Base-by-base conservation (phyloP, 352 stramenopile species). In the Sclerospora graminicola region DNA sequence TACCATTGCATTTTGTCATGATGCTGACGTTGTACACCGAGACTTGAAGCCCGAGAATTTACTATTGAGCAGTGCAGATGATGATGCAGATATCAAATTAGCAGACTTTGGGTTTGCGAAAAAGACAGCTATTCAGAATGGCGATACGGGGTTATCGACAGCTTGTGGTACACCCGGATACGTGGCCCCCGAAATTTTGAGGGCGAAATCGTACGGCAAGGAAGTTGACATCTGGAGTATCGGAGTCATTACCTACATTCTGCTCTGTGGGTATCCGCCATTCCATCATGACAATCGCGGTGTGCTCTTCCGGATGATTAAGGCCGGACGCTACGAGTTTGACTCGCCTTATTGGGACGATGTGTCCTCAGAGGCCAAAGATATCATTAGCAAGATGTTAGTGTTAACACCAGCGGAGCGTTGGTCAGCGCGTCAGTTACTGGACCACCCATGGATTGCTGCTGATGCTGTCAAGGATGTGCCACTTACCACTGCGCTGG, bases 11-110 rank as follows among this genome's bases (percentile, higher is more conserved):
- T 93, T 88, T 63, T 82, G 88, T 51, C 86, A 96, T 55, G 60
- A 76, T 33, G 69, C 66, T 16, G 68, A 87, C 38, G 75, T 98
- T 11, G 90, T 93, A 5, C 89, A 98, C 54, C 76, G 90, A 14
- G 95, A 98, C 53, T 74, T 98, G 14, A 98, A 98, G 53, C 92
- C 95, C 0, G 93, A 98, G 67, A 98, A 98, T 61, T 58, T 98
- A 40, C 66, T 98, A 34, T 70, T 84, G 48, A 82, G 57, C 36
- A 91, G 48, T 47, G 66, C 56, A 55, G 60, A 77, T 1, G 79
- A 89, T 31, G 76, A 85, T 44, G 79, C 76, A 1, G 71, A 84
- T 47, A 93, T 93, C 46, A 90, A 90, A 39, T 51, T 90, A 14
- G 75, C 75, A 0, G 79, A 89, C 51, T 93, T 90, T 58, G 79